Percentiles rank a stretch among this genome's conserved stretches.
Conservation (phyloP, 306 rosid genomes). For the Medicago ruthenica region DNA sequence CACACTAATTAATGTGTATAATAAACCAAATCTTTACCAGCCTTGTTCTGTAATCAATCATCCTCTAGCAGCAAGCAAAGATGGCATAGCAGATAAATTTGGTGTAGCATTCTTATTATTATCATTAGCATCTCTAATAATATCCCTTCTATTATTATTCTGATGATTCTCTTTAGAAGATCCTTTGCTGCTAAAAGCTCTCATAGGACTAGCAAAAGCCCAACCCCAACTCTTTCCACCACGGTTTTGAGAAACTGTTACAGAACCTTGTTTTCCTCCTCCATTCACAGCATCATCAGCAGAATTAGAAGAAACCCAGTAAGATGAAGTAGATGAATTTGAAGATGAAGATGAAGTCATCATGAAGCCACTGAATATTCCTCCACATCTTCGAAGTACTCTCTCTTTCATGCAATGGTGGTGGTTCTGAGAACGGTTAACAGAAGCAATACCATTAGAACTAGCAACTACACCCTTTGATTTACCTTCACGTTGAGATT, state of each 20-base stretch:
- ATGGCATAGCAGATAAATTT: constrained; percentile 75
- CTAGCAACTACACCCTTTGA: constrained; percentile 35
- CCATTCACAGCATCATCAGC: constrained; percentile 58
- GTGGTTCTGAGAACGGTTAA: constrained; percentile 28
- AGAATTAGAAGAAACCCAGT: constrained; percentile 73
- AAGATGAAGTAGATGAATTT: constrained; percentile 65
- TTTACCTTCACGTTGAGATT: constrained; percentile 89
- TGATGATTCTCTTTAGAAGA: constrained; percentile 57
- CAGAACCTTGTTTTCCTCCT: constrained; percentile 42
- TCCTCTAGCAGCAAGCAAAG: constrained; percentile 69
- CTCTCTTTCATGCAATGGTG: constrained; percentile 75
- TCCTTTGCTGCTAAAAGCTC: constrained; percentile 67
- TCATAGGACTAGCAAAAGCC: constrained; percentile 96
- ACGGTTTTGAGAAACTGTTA: constrained; percentile 50
- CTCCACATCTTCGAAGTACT: constrained; percentile 66
- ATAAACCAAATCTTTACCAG: neutral
- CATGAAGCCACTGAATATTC: constrained; percentile 87
- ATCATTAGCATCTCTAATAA: constrained; percentile 59
- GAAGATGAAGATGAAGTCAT: constrained; percentile 78
- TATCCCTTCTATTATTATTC: constrained; percentile 50
- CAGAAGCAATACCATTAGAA: constrained; percentile 14
- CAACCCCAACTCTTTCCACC: constrained; percentile 71
- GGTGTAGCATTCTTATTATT: constrained; percentile 50
- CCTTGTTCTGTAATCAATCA: constrained; percentile 13
- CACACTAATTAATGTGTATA: constrained; percentile 34